These are phyloP conservation scores for Mucor sp. DNA, from an alignment of 371 early-diverging fungal species.

Conservation along the genomic window DNA sequence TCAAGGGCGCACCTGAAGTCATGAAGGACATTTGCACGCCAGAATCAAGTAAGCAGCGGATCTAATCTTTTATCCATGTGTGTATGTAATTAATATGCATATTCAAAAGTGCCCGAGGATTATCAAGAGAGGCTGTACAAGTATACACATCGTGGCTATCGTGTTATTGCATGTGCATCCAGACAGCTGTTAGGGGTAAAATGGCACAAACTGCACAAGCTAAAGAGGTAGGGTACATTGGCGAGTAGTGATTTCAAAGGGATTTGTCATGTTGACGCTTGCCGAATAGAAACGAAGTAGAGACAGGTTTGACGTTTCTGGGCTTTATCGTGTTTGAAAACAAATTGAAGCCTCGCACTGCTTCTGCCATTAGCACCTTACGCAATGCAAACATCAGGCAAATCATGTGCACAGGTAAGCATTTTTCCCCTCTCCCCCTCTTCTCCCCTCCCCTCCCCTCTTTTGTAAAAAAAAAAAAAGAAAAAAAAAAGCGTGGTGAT, in stretches of 20 bases:
- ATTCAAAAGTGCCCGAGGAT: conserved; percentile 71
- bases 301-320: conserved; percentile 85
- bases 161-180: conserved; percentile 93
- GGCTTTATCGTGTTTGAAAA: conserved; percentile 99
- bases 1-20: conserved; percentile 98
- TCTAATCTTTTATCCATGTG: conserved; percentile 3
- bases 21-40: conserved; percentile 85
- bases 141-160: conserved; percentile 94
- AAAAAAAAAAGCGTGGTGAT: too few relatives aligned
- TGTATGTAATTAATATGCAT: conserved; percentile 7
- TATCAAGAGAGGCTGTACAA: conserved; percentile 77
- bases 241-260: too few relatives aligned
- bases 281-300: conserved; percentile 75
- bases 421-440: too few relatives aligned
- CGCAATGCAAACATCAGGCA: conserved; percentile 88
- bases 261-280: too few relatives aligned
- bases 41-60: conserved; percentile 51
- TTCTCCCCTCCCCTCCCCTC: too few relatives aligned
- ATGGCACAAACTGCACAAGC: conserved; percentile 78
- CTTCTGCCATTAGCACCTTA: conserved; percentile 82
- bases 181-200: conserved; percentile 70
- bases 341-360: conserved; percentile 92
- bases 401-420: conserved; percentile 96
- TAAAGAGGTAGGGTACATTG: too few relatives aligned
- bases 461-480: too few relatives aligned